phyloP scores from a whole-genome alignment of 306 rosid genomes.

The Prunus mira region DNA sequence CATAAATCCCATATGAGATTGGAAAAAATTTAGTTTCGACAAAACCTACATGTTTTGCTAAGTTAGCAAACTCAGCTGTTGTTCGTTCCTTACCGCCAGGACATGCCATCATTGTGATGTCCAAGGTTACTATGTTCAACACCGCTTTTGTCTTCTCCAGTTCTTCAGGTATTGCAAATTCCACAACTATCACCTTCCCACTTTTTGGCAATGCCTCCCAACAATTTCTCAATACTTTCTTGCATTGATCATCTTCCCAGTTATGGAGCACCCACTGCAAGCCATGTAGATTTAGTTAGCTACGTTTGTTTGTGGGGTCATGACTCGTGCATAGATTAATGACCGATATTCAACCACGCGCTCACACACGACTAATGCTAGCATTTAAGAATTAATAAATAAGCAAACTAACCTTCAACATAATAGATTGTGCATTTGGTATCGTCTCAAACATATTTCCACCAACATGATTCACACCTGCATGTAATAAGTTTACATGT shows the following conservation, averaged over 20 bases:
- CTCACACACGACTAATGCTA: no score
- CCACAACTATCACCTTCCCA: conserved; percentile 15
- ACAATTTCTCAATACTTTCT: conserved; percentile 5
- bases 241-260: conserved; percentile 12
- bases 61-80: not conserved
- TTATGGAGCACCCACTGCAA: conserved; percentile 15
- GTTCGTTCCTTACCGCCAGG: not conserved
- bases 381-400: not conserved
- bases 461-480: conserved; percentile 2
- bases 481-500: not conserved
- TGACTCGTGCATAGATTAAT: not conserved
- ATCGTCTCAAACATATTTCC: conserved; percentile 17
- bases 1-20: not conserved
- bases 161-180: not conserved
- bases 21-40: not conserved
- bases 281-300: not conserved
- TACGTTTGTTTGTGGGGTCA: not conserved
- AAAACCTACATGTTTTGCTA: conserved; percentile 1
- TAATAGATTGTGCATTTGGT: conserved; percentile 7
- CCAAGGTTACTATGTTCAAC: not conserved
- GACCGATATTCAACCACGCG: not conserved
- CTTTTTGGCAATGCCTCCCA: not conserved
- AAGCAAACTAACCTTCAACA: conserved; percentile 4
- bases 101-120: not conserved
- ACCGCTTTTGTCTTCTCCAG: not conserved